phyloP scores from a whole-genome alignment of 2,329 filamentous ascomycete genomes.

The Diaporthe aspalathi region DNA sequence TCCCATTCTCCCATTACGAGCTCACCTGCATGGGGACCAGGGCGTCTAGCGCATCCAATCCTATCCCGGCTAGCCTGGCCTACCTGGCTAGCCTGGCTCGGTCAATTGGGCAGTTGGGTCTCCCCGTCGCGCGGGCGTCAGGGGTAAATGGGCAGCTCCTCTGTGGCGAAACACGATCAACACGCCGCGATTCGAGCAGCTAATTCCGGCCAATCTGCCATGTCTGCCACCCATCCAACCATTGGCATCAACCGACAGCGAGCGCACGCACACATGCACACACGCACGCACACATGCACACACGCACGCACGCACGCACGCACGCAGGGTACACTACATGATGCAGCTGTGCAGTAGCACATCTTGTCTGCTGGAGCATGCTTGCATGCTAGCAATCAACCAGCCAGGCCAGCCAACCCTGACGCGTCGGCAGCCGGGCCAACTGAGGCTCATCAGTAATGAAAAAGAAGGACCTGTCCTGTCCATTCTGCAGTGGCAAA shows the following conservation, averaged over 20 bases:
- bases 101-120: background rate
- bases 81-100: slow-evolving; percentile 1
- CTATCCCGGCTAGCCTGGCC: background rate
- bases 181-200: slow-evolving; percentile 29
- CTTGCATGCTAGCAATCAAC: no score
- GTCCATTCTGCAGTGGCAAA: background rate
- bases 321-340: no score
- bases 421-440: slow-evolving; percentile 4
- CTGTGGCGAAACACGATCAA: slow-evolving; percentile 32
- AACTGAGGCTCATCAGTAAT: background rate
- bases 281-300: no score
- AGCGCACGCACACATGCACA: no score
- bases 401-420: background rate
- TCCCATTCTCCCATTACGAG: slow-evolving; percentile 11
- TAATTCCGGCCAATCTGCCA: slow-evolving; percentile 8
- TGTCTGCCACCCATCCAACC: slow-evolving; percentile 5
- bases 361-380: no score
- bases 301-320: no score
- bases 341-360: no score
- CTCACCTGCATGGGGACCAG: background rate
- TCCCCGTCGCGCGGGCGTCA: background rate
- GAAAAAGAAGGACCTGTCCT: no score
- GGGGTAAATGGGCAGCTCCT: slow-evolving; percentile 25
- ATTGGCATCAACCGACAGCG: background rate
- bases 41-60: no score